Evolutionary conservation across 306 rosid genomes (phyloP).

Genomic region (Rubus idaeus): DNA sequence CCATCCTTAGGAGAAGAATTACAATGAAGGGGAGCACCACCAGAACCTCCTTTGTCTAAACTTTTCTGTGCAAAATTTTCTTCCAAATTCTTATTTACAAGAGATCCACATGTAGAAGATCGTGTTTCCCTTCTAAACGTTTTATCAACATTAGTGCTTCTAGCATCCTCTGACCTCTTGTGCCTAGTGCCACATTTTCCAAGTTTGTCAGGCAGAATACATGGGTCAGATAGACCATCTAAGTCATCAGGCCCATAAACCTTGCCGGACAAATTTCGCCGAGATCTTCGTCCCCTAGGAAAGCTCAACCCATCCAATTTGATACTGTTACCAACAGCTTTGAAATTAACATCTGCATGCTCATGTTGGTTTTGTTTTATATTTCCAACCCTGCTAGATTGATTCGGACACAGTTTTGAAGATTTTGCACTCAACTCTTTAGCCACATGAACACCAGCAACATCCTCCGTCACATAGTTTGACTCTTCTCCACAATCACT

Average conservation of each 20-base stretch:
- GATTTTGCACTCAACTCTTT: conserved; percentile 34
- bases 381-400: conserved; percentile 26
- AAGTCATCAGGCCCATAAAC: conserved; percentile 33
- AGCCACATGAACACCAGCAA: conserved; percentile 31
- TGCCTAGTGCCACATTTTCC: conserved; percentile 32
- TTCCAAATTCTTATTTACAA: conserved; percentile 22
- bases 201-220: conserved; percentile 28
- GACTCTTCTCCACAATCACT: conserved; percentile 32
- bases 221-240: conserved; percentile 36
- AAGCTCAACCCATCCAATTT: conserved; percentile 30
- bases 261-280: conserved; percentile 42
- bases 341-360: conserved; percentile 31
- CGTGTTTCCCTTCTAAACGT: conserved; percentile 28
- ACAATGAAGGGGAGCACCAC: conserved; percentile 20
- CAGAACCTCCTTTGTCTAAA: conserved; percentile 14
- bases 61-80: conserved; percentile 15
- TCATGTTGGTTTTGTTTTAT: conserved; percentile 27
- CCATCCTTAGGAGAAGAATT: conserved; percentile 23
- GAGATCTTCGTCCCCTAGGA: conserved; percentile 58
- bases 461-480: conserved; percentile 13
- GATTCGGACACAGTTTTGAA: conserved; percentile 31
- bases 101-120: conserved; percentile 23
- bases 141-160: conserved; percentile 23
- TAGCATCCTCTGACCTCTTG: conserved; percentile 32
- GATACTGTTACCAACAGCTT: conserved; percentile 24